Evolutionary conservation across 495 filamentous ascomycete genomes (phyloP).

Genomic region (Paragyromitra xinjiangensis): DNA sequence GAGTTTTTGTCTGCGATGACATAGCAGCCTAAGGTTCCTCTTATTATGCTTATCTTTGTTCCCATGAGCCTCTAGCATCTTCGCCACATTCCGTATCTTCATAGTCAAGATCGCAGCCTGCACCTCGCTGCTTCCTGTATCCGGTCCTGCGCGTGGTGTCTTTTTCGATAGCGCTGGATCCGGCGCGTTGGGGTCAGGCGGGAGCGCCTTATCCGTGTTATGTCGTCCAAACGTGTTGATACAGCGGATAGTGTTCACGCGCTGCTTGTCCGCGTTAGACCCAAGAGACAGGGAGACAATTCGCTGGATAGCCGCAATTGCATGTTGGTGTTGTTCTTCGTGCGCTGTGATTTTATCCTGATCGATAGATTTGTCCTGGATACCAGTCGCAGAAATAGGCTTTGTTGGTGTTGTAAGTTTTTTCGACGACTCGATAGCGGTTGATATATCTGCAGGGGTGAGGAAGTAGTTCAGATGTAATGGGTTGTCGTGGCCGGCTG

Average conservation of each 20-base stretch:
- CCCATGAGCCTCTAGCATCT: constrained; percentile 54
- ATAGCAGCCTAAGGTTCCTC: constrained; percentile 81
- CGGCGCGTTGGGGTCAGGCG: constrained; percentile 59
- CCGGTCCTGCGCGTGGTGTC: constrained; percentile 79
- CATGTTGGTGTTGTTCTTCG: constrained; percentile 63
- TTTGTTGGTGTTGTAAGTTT: constrained; percentile 61
- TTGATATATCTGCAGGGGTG: constrained; percentile 68
- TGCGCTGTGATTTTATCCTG: constrained; percentile 58
- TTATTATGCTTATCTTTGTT: constrained; percentile 89
- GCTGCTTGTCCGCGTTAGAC: constrained; percentile 75
- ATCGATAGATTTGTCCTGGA: constrained; percentile 63
- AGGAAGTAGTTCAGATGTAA: constrained; percentile 77
- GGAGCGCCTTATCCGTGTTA: constrained; percentile 77
- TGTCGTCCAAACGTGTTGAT: constrained; percentile 90
- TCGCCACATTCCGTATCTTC: constrained; percentile 82
- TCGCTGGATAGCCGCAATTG: constrained; percentile 73
- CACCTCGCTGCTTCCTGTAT: constrained; percentile 93
- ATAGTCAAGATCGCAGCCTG: constrained; percentile 96
- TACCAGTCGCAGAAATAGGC: constrained; percentile 58
- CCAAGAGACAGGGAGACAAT: constrained; percentile 80
- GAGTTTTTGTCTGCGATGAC: constrained; percentile 89
- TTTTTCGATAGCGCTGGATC: constrained; percentile 55
- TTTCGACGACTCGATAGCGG: constrained; percentile 63
- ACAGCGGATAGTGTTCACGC: constrained; percentile 81
- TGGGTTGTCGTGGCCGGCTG: constrained; percentile 61